Evolutionary conservation across 225 moss, liverwort and hornwort genomes (phyloP).

Genomic region (Thuidium tamariscinum): DNA sequence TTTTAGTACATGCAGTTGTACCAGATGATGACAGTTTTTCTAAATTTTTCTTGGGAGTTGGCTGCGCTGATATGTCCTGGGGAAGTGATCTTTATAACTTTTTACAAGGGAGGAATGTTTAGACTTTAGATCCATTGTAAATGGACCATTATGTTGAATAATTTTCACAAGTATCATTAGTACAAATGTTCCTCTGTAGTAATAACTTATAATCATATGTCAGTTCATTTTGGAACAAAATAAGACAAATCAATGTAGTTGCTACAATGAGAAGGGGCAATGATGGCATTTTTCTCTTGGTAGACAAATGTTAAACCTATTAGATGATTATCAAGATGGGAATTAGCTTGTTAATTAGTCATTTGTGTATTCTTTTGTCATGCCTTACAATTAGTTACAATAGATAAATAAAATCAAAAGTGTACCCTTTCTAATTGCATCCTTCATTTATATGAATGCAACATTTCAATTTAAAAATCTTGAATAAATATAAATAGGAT

Average conservation of each 20-base stretch:
- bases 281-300: no score
- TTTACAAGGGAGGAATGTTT: not conserved
- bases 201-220: no score
- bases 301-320: no score
- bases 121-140: not conserved
- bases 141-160: not conserved
- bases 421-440: not conserved
- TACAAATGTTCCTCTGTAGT: no score
- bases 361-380: not conserved
- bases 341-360: not conserved
- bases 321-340: not conserved
- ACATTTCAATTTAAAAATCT: not conserved
- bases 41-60: no score
- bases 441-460: rapidly evolving
- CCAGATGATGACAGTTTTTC: not conserved
- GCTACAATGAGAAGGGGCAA: not conserved
- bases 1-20: not conserved
- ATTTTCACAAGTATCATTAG: not conserved
- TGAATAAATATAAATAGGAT: not conserved
- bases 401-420: not conserved
- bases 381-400: no score
- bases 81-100: not conserved
- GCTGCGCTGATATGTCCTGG: not conserved
- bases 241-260: not conserved
- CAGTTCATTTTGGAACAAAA: not conserved